Conservation (phyloP, 441 rosid genomes). For the Gossypium gossypioides region DNA sequence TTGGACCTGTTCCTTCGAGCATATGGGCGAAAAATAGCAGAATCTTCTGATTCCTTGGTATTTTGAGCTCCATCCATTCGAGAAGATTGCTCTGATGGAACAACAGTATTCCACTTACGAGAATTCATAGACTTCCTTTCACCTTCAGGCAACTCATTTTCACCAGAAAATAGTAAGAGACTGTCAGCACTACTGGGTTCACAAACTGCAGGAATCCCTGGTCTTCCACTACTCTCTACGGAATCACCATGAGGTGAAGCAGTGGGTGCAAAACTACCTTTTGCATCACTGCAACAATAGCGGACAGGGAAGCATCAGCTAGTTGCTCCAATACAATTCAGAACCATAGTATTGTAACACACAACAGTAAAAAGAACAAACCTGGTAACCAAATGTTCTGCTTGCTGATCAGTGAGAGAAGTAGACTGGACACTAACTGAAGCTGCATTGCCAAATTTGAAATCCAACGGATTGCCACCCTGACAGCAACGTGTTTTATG, state of each 20-base stretch:
- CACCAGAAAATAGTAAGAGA: conserved; percentile 70
- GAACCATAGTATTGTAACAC: conserved; percentile 8
- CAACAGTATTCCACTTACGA: conserved; percentile 40
- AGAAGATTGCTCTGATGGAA: conserved; percentile 61
- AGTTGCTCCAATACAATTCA: conserved; percentile 14
- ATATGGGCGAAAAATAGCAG: conserved; percentile 90
- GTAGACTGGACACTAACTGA: conserved; percentile 89
- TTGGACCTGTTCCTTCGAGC: conserved; percentile 94
- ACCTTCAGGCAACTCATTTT: conserved; percentile 53
- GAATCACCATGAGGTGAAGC: conserved; percentile 96
- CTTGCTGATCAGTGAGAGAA: conserved; percentile 72
- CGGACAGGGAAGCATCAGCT: conserved; percentile 16
- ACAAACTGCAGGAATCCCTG: conserved; percentile 48
- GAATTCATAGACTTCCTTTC: conserved; percentile 39
- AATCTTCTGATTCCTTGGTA: conserved; percentile 85
- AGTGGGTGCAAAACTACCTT: conserved; percentile 82
- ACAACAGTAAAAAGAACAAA: conserved; percentile 29
- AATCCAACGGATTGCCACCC: conserved; percentile 99
- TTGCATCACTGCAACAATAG: conserved; percentile 69
- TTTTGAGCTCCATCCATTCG: conserved; percentile 51
- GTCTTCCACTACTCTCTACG: conserved; percentile 93
- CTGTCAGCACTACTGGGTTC: conserved; percentile 91
- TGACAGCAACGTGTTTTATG: conserved; percentile 28
- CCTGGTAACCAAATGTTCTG: conserved; percentile 80
- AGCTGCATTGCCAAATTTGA: conserved; percentile 66